Base-by-base conservation (phyloP, 257 asterid genomes). In the Handroanthus guayacan region DNA sequence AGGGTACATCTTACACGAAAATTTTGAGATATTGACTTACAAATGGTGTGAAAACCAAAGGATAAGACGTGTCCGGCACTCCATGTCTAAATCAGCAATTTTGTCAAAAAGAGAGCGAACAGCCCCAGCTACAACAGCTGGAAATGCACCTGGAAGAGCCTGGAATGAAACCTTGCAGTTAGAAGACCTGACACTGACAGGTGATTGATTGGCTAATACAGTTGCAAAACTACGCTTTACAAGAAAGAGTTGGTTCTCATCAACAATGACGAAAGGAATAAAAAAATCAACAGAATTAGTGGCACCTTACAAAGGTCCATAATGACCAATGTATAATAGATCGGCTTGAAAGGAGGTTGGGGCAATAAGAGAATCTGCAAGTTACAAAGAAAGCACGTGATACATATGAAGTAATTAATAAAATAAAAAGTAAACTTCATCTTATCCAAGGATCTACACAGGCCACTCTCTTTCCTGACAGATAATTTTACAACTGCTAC, bases 101-200 rank as follows among this genome's bases (percentile, higher is more conserved):
- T 81, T 91, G 69, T 95, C 97, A 80, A 93, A 95, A 78, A 93
- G 98, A 64, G 94, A 89, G 62, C 99, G 98, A 60, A 95, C 99
- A 52, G 98, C 99, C 81, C 99, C 97, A 0, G 99, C 99, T 54
- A 95, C 92, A 75, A 95, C 98, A 55, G 97, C 96, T 6, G 98
- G 99, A 83, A 95, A 95, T 80, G 99, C 99, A 81, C 99, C 99
- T 17, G 99, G 99, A 86, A 95, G 97, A 81, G 98, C 98, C 99
- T 95, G 82, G 58, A 79, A 81, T 18, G 57, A 74, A 72, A 75
- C 50, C 8, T 14, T 54, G 68, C 9, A 52, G 67, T 84, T 58
- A 87, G 76, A 71, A 69, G 55, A 44, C 48, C 69, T 37, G 60
- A 36, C 31, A 82, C 72, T 25, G 55, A 43, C 18, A 82, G 62